Conservation (phyloP, 164 flowering plant genomes). For the Warburgia ugandensis region DNA sequence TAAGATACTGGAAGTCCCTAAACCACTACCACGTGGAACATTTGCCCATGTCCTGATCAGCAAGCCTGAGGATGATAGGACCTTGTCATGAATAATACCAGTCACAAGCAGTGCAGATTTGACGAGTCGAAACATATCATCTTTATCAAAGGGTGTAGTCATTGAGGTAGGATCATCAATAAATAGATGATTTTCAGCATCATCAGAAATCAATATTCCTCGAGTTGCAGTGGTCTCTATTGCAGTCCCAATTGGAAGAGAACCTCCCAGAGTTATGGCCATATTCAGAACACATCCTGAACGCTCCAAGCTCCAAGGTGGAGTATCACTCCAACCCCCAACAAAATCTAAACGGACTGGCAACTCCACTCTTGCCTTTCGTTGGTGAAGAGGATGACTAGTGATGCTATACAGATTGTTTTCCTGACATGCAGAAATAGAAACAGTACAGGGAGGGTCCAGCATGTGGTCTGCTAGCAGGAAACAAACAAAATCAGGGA, state of each 20-base stretch:
- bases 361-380: constrained; percentile 62
- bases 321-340: constrained; percentile 99
- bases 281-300: constrained; percentile 90
- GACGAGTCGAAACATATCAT: constrained; percentile 88
- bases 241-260: constrained; percentile 77
- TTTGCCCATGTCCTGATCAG: constrained; percentile 80
- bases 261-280: constrained; percentile 75
- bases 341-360: constrained; percentile 97
- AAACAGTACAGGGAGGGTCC: constrained; percentile 21
- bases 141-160: constrained; percentile 56
- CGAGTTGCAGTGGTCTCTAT: constrained; percentile 50
- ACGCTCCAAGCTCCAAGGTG: constrained; percentile 99
- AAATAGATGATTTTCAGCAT: constrained; percentile 47
- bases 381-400: constrained; percentile 23
- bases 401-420: constrained; percentile 14
- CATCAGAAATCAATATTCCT: constrained; percentile 65
- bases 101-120: constrained; percentile 92
- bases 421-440: constrained; percentile 15
- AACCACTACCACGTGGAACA: constrained; percentile 97
- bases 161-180: constrained; percentile 49
- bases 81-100: constrained; percentile 40
- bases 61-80: constrained; percentile 45
- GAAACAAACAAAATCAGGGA: background rate
- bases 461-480: constrained; percentile 31
- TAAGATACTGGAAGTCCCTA: constrained; percentile 94